These are phyloP conservation scores for Talaromyces sp. DNA, from an alignment of 2,329 filamentous ascomycete genomes.

Conservation along the genomic window DNA sequence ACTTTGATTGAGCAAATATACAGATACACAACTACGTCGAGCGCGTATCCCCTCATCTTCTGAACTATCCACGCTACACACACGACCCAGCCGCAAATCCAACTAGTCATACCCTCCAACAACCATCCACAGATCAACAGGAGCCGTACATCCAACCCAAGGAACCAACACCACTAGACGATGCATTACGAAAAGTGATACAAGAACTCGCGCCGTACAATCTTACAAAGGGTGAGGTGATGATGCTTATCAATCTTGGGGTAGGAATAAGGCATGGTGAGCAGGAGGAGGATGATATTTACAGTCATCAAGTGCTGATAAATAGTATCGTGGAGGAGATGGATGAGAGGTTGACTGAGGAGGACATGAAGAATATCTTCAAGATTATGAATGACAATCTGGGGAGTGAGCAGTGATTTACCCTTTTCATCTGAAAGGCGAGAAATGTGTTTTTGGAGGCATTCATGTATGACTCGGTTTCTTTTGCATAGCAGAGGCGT, in stretches of 20 bases:
- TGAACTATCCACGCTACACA: slow-evolving; percentile 33
- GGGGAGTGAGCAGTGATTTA: slow-evolving; percentile 6
- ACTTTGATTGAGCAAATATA: not conserved
- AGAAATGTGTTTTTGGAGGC: not conserved
- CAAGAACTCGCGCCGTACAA: slow-evolving; percentile 34
- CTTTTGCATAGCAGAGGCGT: slow-evolving; percentile 12
- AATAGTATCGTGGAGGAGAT: slow-evolving; percentile 41
- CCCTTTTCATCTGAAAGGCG: not conserved
- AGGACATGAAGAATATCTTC: slow-evolving; percentile 33
- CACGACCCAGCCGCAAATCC: slow-evolving; percentile 4
- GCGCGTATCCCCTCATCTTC: slow-evolving; percentile 37
- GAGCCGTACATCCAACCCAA: slow-evolving; percentile 15
- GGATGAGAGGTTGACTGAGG: slow-evolving; percentile 36
- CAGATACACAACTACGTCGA: slow-evolving; percentile 41
- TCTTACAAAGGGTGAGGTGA: slow-evolving; percentile 44
- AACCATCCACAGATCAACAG: slow-evolving; percentile 19
- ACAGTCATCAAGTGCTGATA: slow-evolving; percentile 35
- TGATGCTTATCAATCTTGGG: slow-evolving; percentile 44
- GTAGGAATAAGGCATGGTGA: slow-evolving; percentile 25
- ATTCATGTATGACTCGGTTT: not conserved
- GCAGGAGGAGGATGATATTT: slow-evolving; percentile 22
- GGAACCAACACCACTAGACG: slow-evolving; percentile 32
- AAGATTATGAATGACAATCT: slow-evolving; percentile 33
- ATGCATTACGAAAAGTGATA: slow-evolving; percentile 35
- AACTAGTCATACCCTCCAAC: slow-evolving; percentile 12